These are phyloP conservation scores for Pyrenochaeta sp. DNA, from an alignment of 2,329 filamentous ascomycete genomes.

Conservation along the genomic window DNA sequence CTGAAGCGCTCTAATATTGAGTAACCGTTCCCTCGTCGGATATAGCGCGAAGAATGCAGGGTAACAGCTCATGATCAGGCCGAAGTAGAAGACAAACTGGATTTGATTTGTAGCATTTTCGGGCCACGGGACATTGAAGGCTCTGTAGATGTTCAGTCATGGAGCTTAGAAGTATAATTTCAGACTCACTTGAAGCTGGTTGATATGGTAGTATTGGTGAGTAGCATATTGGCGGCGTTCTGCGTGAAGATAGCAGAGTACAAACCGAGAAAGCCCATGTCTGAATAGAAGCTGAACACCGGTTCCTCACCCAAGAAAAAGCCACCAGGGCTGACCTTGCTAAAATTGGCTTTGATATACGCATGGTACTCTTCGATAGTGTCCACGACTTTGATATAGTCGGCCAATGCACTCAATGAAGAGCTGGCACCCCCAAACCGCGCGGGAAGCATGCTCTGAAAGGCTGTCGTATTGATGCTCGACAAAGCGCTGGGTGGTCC, in stretches of 20 bases:
- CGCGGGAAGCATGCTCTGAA: conserved; percentile 45
- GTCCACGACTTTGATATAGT: conserved; percentile 62
- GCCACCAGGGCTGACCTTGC: conserved; percentile 74
- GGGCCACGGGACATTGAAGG: conserved; percentile 28
- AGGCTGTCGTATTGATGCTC: conserved; percentile 22
- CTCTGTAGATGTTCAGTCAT: conserved; percentile 7
- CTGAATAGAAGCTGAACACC: conserved; percentile 74
- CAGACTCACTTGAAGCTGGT: conserved; percentile 61
- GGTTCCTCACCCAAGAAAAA: conserved; percentile 72
- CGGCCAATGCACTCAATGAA: conserved; percentile 10
- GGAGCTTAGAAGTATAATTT: background rate
- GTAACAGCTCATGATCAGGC: conserved; percentile 76
- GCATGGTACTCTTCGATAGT: conserved; percentile 71
- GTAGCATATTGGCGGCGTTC: conserved; percentile 86
- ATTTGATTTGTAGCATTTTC: conserved; percentile 57
- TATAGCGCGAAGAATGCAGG: conserved; percentile 88
- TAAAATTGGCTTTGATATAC: conserved; percentile 68
- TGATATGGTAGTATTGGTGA: conserved; percentile 72
- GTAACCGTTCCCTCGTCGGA: conserved; percentile 78
- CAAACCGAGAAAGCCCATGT: conserved; percentile 68
- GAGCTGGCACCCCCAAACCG: conserved; percentile 19
- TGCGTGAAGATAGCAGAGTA: conserved; percentile 76
- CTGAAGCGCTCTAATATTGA: conserved; percentile 79
- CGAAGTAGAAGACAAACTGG: conserved; percentile 82
- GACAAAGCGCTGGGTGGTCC: conserved; percentile 40